These are phyloP conservation scores for Piloderma croceum DNA, from an alignment of 768 basidiomycete genomes.

Conservation along the genomic window DNA sequence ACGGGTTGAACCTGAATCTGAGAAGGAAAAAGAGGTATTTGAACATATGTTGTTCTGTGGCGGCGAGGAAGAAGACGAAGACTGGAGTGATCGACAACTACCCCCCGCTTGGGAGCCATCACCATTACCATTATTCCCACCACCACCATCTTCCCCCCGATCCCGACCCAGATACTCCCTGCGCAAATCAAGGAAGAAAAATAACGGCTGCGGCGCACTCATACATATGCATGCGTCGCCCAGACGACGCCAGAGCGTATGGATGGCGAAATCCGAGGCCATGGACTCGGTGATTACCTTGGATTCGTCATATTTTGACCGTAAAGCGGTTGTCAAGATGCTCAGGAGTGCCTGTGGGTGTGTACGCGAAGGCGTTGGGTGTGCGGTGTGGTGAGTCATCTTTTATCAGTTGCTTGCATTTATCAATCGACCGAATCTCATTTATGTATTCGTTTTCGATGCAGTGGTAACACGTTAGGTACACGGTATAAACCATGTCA, in stretches of 20 bases:
- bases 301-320: conserved; percentile 55
- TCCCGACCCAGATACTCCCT: no score
- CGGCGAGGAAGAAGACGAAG: conserved; percentile 19
- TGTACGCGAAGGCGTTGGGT: conserved; percentile 62
- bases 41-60: conserved; percentile 41
- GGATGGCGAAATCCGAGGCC: conserved; percentile 52
- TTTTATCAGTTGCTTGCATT: neutral
- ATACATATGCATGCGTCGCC: conserved; percentile 53
- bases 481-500: conserved; percentile 57
- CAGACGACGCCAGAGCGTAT: conserved; percentile 46
- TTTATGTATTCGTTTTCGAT: conserved; percentile 10
- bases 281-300: conserved; percentile 47
- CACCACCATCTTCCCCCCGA: conserved; percentile 19
- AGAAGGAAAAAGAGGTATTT: conserved; percentile 20
- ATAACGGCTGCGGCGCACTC: conserved; percentile 61
- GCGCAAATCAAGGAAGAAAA: conserved; percentile 18
- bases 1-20: conserved; percentile 14
- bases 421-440: neutral
- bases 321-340: conserved; percentile 41
- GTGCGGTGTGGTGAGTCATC: conserved; percentile 46
- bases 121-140: conserved; percentile 31
- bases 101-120: conserved; percentile 27
- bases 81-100: conserved; percentile 4
- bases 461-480: conserved; percentile 60
- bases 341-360: conserved; percentile 59